Evolutionary conservation across 73 alveolate species (phyloP).

Genomic region (Stentor coeruleus): DNA sequence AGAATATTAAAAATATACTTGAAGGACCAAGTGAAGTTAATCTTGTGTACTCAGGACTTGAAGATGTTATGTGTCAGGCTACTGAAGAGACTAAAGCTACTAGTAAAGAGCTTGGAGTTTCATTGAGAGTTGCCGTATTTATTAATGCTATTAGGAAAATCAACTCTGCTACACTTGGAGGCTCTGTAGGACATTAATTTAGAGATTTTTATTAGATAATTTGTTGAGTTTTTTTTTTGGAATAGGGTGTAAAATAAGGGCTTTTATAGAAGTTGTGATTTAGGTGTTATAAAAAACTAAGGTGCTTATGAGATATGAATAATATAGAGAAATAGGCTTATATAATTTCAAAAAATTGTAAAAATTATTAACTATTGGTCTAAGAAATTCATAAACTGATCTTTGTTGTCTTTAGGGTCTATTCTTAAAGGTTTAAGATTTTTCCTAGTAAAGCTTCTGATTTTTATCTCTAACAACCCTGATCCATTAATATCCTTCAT

Average conservation of each 20-base stretch:
- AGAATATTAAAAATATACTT: slow-evolving; percentile 28
- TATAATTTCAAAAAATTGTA: neutral
- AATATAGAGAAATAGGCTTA: too few species aligned
- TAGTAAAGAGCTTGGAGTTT: slow-evolving; percentile 50
- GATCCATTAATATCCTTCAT: neutral
- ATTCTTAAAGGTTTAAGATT: neutral
- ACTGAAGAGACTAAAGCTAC: slow-evolving; percentile 30
- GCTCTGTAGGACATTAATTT: too few species aligned
- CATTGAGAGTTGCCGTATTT: slow-evolving; percentile 70
- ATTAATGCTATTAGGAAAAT: slow-evolving; percentile 60
- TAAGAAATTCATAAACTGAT: slow-evolving; percentile 8
- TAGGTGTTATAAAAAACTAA: too few species aligned
- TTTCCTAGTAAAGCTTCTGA: neutral
- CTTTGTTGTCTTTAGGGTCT: slow-evolving; percentile 23
- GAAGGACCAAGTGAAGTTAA: slow-evolving; percentile 54
- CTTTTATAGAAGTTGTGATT: too few species aligned
- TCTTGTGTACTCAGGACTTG: slow-evolving; percentile 32
- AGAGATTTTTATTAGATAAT: too few species aligned
- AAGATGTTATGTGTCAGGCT: slow-evolving; percentile 53
- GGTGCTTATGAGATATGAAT: too few species aligned
- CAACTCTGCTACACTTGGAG: slow-evolving; percentile 28
- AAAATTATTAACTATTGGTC: neutral
- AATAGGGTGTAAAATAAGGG: too few species aligned
- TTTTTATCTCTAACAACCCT: neutral
- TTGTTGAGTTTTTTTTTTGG: too few species aligned